These are phyloP conservation scores for Cucurbita moschata DNA, from an alignment of 306 rosid genomes.

Conservation along the genomic window DNA sequence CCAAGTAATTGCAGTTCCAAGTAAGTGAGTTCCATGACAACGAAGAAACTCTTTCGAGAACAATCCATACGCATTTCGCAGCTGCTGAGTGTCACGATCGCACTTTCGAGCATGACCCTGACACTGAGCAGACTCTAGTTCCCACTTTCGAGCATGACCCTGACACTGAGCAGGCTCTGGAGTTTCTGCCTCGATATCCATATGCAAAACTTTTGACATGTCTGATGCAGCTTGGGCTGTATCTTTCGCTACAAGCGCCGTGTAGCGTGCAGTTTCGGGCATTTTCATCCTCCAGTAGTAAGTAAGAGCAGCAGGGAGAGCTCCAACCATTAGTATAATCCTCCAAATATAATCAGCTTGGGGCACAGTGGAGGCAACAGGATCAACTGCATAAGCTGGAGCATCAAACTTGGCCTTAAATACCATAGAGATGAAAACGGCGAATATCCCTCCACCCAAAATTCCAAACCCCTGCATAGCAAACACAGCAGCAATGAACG, in stretches of 20 bases:
- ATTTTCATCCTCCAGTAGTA: conserved; percentile 52
- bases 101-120: too few species aligned
- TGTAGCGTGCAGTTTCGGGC: conserved; percentile 81
- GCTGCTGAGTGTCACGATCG: too few species aligned
- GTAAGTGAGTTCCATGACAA: conserved; percentile 55
- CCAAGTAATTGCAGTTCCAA: conserved; percentile 52
- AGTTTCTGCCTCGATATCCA: conserved; percentile 34
- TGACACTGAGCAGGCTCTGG: background rate
- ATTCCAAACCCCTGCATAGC: conserved; percentile 88
- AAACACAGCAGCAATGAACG: conserved; percentile 69
- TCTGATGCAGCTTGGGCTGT: conserved; percentile 42
- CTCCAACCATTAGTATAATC: conserved; percentile 53
- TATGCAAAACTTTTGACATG: conserved; percentile 55
- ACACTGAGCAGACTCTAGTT: too few species aligned
- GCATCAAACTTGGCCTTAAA: conserved; percentile 20
- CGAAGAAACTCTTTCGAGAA: conserved; percentile 33
- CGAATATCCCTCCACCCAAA: conserved; percentile 52
- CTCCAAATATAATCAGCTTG: conserved; percentile 65
- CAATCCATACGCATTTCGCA: background rate
- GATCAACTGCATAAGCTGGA: conserved; percentile 27
- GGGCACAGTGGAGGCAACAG: conserved; percentile 37
- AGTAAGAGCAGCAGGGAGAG: conserved; percentile 55
- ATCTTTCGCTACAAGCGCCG: conserved; percentile 53
- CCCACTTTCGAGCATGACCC: too few species aligned
- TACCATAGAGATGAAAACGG: conserved; percentile 21